Base-by-base conservation (phyloP, 345 rosid species). In the Euphorbia tirucalli region DNA sequence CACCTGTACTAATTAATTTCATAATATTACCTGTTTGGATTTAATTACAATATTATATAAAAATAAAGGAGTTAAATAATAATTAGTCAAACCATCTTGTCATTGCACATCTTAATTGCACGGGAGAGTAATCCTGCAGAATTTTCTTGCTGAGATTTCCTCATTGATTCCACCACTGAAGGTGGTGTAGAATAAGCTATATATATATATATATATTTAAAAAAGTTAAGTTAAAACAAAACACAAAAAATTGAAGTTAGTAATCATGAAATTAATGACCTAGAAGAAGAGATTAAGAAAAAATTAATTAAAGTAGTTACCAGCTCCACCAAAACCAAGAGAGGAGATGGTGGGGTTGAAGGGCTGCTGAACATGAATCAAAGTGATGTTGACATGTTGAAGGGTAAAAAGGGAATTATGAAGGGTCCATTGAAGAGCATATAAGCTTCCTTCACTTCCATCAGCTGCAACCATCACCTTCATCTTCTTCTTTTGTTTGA, bases 361-460 rank as follows among this genome's bases (percentile, higher is more conserved):
- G 0, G 90, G 84, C 31, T 79, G 82, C 55, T 87, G 91, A 73
- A 86, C 91, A 69, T 89, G 92, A 75, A 86, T 74, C 64, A 87
- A 68, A 0, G 83, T 83, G 28, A 89, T 67, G 71, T 80, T 66
- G 48, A 81, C 83, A 13, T 75, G 72, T 31, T 76, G 80, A 71
- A 13, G 60, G 25, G 27, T 55, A 19, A 30, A 18, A 28, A 69
- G 68, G 37, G 58, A 59, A 7, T 21, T 31, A 61, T 75, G 57
- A 19, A 88, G 77, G 58, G 75, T 78, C 97, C 91, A 89, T 49
- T 81, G 77, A 37, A 91, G 84, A 14, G 90, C 93, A 54, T 85
- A 80, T 70, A 87, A 86, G 60, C 95, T 88, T 56, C 77, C 85
- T 22, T 81, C 87, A 77, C 93, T 89, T 41, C 86, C 91, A 43